Percentiles rank a stretch among this genome's conserved stretches.
Conservation (phyloP, 495 filamentous ascomycete genomes). For the Copromyces sp. region DNA sequence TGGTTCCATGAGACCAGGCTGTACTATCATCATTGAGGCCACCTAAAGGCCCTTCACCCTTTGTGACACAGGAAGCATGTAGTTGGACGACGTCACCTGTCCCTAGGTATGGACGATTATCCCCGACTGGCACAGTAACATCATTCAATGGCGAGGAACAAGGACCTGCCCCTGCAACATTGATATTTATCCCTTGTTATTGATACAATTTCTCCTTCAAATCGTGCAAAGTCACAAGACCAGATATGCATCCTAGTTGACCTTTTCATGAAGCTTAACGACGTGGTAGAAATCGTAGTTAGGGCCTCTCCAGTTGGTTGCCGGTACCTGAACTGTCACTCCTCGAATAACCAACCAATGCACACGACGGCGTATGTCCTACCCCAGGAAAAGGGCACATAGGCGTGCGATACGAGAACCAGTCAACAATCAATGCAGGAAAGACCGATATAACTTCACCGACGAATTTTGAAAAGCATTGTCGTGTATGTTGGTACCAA, state of each 20-base stretch:
- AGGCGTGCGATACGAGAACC: not conserved
- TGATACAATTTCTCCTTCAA: not conserved
- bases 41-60: not conserved
- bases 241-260: not conserved
- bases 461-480: not conserved
- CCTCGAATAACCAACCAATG: not conserved
- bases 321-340: not conserved
- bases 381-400: not conserved
- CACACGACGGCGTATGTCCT: not conserved
- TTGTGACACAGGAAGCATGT: not conserved
- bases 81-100: not conserved
- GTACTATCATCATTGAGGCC: not conserved
- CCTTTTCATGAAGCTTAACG: not conserved
- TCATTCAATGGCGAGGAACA: not conserved
- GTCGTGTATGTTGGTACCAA: not conserved
- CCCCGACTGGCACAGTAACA: not conserved
- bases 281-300: not conserved
- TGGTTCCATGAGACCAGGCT: not conserved
- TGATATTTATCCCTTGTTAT: not conserved
- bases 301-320: not conserved
- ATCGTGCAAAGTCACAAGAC: not conserved
- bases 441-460: not conserved
- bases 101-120: not conserved
- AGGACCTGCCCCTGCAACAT: not conserved
- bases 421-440: not conserved